phyloP scores from a whole-genome alignment of 371 early-diverging fungal species.

The Funneliformis caledonium region DNA sequence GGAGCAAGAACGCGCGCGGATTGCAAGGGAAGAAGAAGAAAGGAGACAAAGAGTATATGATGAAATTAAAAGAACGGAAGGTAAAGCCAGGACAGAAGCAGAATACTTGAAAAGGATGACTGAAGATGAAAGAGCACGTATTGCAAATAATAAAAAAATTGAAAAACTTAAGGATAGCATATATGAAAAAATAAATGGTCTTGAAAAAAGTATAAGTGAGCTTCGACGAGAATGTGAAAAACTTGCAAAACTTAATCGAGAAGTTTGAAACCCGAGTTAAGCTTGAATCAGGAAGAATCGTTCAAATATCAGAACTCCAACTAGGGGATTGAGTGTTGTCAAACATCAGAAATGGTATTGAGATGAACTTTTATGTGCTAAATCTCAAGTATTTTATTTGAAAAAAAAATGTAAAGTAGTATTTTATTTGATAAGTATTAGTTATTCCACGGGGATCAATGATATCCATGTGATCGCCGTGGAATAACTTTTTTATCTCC shows the following conservation, averaged over 20 bases:
- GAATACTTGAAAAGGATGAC: neutral
- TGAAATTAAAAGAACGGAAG: neutral
- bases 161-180: too few relatives aligned
- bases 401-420: too few relatives aligned
- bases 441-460: too few relatives aligned
- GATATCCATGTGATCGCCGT: too few relatives aligned
- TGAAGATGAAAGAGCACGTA: neutral
- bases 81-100: neutral
- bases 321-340: neutral
- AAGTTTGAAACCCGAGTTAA: too few relatives aligned
- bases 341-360: neutral
- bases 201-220: neutral
- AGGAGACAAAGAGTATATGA: neutral
- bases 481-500: too few relatives aligned
- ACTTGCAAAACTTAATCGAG: too few relatives aligned
- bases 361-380: too few relatives aligned
- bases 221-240: too few relatives aligned
- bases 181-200: neutral
- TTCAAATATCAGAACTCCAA: slow-evolving; percentile 9
- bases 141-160: neutral
- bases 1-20: neutral
- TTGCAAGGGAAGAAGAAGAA: neutral
- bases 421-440: too few relatives aligned
- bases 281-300: neutral
- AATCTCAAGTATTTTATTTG: too few relatives aligned